A percentile compares a stretch with the other conserved stretches of the same genome.
Evolutionary conservation across 148 eudicot genomes (phyloP).

Genomic region (Bassia scoparia): DNA sequence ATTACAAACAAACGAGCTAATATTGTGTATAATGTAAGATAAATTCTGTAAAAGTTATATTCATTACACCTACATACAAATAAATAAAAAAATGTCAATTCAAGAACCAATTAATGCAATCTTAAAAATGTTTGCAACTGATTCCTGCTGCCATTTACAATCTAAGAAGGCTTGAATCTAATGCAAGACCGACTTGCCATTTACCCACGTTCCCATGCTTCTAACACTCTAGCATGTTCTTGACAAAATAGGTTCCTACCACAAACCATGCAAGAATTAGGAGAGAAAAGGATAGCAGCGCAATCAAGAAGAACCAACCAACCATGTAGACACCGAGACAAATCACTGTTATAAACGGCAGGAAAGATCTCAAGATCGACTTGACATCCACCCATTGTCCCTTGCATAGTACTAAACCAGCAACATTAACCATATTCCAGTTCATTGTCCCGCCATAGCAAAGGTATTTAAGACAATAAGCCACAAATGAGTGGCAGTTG

Average conservation of each 20-base stretch:
- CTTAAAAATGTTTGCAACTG: neutral
- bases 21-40: too few species aligned
- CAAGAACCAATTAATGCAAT: neutral
- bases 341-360: conserved; percentile 56
- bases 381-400: conserved; percentile 65
- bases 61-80: neutral
- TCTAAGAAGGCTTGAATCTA: neutral
- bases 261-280: conserved; percentile 57
- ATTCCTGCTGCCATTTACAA: neutral
- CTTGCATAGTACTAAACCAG: conserved; percentile 49
- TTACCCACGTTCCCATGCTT: neutral
- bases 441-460: conserved; percentile 70
- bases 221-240: conserved; percentile 44
- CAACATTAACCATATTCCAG: conserved; percentile 85
- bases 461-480: conserved; percentile 69
- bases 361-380: conserved; percentile 58
- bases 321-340: conserved; percentile 69
- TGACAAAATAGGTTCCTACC: conserved; percentile 47
- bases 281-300: conserved; percentile 42
- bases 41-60: neutral
- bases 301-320: conserved; percentile 81
- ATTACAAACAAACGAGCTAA: neutral
- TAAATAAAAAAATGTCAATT: neutral
- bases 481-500: conserved; percentile 82
- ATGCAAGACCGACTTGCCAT: too few species aligned